phyloP scores from a whole-genome alignment of 2,329 filamentous ascomycete species.

The Xylaria arbuscula region DNA sequence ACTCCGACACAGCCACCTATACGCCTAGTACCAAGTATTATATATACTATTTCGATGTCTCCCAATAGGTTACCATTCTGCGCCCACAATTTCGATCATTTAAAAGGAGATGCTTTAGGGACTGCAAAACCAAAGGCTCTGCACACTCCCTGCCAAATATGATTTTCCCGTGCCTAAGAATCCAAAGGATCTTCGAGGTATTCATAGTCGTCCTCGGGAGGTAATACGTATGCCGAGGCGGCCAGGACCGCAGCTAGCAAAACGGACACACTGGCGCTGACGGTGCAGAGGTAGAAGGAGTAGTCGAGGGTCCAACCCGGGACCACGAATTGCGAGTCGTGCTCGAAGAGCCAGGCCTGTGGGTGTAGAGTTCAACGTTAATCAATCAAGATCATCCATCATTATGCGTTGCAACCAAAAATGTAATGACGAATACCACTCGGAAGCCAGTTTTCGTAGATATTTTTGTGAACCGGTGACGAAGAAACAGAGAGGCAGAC shows the following conservation, averaged over 20 bases:
- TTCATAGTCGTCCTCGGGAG: conserved; percentile 88
- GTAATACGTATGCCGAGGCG: conserved; percentile 75
- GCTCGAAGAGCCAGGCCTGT: conserved; percentile 84
- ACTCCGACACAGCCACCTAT: conserved; percentile 3
- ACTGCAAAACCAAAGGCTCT: neutral
- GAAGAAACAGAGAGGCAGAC: neutral
- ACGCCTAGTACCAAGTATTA: conserved; percentile 15
- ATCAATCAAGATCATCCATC: neutral
- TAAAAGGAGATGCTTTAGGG: neutral
- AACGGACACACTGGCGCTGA: conserved; percentile 65
- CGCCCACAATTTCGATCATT: neutral
- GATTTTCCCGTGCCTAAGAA: conserved; percentile 18
- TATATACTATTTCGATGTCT: conserved; percentile 11
- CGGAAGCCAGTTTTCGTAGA: neutral
- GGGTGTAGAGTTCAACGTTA: neutral
- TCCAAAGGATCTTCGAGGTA: conserved; percentile 66
- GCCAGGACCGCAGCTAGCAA: conserved; percentile 68
- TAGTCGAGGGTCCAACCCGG: conserved; percentile 83
- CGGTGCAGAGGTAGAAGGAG: conserved; percentile 78
- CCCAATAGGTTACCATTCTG: neutral
- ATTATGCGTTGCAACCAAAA: neutral
- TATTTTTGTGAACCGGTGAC: neutral
- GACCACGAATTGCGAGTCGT: conserved; percentile 83
- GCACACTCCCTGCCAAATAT: neutral
- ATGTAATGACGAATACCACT: too few relatives aligned